Evolutionary conservation across 805 yeast species (phyloP).

Genomic region (Grigorovia yakushimaensis): DNA sequence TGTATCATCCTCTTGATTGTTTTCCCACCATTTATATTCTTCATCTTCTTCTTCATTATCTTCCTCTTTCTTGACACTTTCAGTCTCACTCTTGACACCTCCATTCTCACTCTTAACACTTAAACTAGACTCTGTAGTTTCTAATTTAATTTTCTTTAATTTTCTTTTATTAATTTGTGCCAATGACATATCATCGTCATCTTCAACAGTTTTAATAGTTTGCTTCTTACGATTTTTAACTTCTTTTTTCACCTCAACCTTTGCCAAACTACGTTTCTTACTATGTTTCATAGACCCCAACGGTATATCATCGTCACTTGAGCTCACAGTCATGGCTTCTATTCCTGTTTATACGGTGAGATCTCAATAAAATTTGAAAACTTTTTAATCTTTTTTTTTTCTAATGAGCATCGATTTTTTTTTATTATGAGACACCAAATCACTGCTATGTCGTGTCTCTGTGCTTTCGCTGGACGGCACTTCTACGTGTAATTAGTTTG

Average conservation of each 20-base stretch:
- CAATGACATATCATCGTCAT: conserved; percentile 1
- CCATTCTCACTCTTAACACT: not conserved
- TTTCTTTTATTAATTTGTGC: conserved; percentile 2
- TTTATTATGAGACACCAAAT: no score
- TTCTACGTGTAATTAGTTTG: no score
- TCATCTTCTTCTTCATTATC: conserved; percentile 25
- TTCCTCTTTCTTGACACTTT: not conserved
- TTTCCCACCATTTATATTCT: conserved; percentile 83
- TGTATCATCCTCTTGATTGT: conserved; percentile 53
- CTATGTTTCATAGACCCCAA: not conserved
- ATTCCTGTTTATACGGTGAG: not conserved
- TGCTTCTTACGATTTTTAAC: not conserved
- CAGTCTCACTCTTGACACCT: no score
- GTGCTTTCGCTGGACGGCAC: no score
- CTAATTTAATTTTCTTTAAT: not conserved
- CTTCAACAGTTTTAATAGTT: not conserved
- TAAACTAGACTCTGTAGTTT: not conserved
- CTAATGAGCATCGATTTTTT: no score
- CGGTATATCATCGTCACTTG: not conserved
- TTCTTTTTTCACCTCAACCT: not conserved
- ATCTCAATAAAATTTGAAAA: not conserved
- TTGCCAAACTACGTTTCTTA: not conserved
- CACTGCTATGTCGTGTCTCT: no score
- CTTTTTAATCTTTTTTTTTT: not conserved
- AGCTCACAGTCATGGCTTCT: not conserved